phyloP scores from a whole-genome alignment of 768 basidiomycete genomes.

The Auriscalpium vulgare region DNA sequence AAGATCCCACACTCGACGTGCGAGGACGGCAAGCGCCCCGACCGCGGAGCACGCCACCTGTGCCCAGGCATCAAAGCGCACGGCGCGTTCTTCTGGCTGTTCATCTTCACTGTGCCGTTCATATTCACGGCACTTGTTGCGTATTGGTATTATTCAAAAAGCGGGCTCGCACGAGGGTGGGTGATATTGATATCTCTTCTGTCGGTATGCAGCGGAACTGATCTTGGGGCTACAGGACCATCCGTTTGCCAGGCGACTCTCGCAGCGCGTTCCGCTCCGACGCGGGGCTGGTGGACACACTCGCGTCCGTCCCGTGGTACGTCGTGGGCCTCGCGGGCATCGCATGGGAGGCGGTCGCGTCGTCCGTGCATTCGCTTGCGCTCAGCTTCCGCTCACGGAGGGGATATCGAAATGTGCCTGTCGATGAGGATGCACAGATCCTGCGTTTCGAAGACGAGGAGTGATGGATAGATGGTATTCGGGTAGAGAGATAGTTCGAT shows the following conservation, averaged over 20 bases:
- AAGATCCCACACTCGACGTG: constrained; percentile 88
- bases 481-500: no score
- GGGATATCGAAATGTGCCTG: constrained; percentile 64
- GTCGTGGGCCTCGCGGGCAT: constrained; percentile 71
- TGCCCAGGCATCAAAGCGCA: constrained; percentile 80
- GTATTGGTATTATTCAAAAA: constrained; percentile 75
- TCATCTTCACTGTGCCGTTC: constrained; percentile 70
- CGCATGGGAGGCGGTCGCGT: constrained; percentile 58
- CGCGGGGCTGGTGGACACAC: constrained; percentile 51
- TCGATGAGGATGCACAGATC: constrained; percentile 87
- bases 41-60: constrained; percentile 62
- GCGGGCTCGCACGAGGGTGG: constrained; percentile 68
- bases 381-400: constrained; percentile 39
- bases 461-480: not conserved
- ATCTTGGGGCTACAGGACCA: constrained; percentile 40
- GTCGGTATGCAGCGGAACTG: constrained; percentile 7
- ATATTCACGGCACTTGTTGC: constrained; percentile 66
- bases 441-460: constrained; percentile 80
- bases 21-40: constrained; percentile 69
- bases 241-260: constrained; percentile 59
- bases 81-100: constrained; percentile 77
- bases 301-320: constrained; percentile 90
- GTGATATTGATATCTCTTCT: constrained; percentile 22
- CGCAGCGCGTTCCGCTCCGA: constrained; percentile 30
- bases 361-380: constrained; percentile 32